phyloP scores from a whole-genome alignment of 208 protist genomes.

The Trypanosoma caninum region DNA sequence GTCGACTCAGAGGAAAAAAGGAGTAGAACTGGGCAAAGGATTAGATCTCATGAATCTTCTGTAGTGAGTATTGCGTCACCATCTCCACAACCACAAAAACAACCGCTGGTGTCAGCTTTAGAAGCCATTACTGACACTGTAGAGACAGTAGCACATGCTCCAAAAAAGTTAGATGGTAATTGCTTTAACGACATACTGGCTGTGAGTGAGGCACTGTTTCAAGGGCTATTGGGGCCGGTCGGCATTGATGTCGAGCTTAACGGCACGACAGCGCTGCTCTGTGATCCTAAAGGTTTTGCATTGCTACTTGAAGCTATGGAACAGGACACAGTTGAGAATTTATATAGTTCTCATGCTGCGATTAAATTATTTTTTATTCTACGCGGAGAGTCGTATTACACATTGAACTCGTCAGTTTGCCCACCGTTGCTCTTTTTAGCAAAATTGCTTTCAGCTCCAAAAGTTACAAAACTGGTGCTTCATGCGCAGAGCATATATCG shows the following conservation, averaged over 20 bases:
- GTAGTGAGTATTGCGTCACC: too few species aligned
- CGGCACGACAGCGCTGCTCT: constrained; percentile 31
- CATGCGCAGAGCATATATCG: constrained; percentile 50
- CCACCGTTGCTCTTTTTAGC: constrained; percentile 50
- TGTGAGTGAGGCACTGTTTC: constrained; percentile 37
- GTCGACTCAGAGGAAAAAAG: not conserved
- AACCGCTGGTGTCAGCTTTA: not conserved
- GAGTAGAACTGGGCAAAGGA: too few species aligned
- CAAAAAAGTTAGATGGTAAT: not conserved
- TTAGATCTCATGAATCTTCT: too few species aligned
- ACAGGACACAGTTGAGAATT: constrained; percentile 19
- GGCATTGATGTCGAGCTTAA: constrained; percentile 61
- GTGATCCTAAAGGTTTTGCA: constrained; percentile 44
- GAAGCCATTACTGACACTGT: not conserved
- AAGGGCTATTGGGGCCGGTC: constrained; percentile 51
- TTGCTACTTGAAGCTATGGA: constrained; percentile 29
- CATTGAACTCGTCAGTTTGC: constrained; percentile 32
- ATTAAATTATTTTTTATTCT: constrained; percentile 49
- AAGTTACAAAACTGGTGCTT: constrained; percentile 50
- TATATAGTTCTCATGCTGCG: constrained; percentile 23
- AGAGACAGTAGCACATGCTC: not conserved
- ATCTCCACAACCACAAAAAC: constrained; percentile 15
- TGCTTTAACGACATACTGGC: constrained; percentile 43
- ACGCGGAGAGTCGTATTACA: constrained; percentile 38
- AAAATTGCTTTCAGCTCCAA: constrained; percentile 36